A percentile compares a stretch with the other conserved stretches of the same genome.
phyloP scores from a whole-genome alignment of 352 stramenopile species.

The Phytophthora pistaciae region DNA sequence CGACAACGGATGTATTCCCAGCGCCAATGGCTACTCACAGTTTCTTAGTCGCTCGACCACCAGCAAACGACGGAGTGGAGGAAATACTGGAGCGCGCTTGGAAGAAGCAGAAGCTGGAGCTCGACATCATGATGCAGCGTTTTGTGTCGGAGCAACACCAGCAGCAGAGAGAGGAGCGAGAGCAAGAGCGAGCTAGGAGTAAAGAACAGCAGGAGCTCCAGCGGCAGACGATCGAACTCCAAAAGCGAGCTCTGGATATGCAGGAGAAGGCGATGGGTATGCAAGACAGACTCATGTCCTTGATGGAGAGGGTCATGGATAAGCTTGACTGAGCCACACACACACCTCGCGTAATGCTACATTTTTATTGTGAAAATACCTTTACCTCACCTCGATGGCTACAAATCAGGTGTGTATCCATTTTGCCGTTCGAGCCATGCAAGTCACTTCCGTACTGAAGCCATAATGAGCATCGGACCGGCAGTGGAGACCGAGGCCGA shows the following conservation, averaged over 20 bases:
- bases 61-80: neutral
- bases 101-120: constrained; percentile 25
- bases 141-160: constrained; percentile 28
- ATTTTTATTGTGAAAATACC: no score
- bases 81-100: constrained; percentile 3
- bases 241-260: constrained; percentile 32
- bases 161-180: constrained; percentile 14
- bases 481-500: no score
- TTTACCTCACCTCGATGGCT: no score
- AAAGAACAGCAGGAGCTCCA: constrained; percentile 29
- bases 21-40: no score
- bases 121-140: constrained; percentile 26
- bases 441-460: no score
- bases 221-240: constrained; percentile 27
- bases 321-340: constrained; percentile 21
- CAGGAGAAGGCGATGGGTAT: constrained; percentile 38
- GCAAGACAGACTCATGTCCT: constrained; percentile 32
- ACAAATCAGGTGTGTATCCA: no score
- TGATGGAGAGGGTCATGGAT: constrained; percentile 43
- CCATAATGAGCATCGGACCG: no score
- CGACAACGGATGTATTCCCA: no score
- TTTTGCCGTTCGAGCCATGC: no score
- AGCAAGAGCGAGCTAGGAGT: constrained; percentile 14
- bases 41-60: neutral
- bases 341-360: no score